Conservation (phyloP, 495 filamentous ascomycete species). For the Lindgomyces ingoldianus region DNA sequence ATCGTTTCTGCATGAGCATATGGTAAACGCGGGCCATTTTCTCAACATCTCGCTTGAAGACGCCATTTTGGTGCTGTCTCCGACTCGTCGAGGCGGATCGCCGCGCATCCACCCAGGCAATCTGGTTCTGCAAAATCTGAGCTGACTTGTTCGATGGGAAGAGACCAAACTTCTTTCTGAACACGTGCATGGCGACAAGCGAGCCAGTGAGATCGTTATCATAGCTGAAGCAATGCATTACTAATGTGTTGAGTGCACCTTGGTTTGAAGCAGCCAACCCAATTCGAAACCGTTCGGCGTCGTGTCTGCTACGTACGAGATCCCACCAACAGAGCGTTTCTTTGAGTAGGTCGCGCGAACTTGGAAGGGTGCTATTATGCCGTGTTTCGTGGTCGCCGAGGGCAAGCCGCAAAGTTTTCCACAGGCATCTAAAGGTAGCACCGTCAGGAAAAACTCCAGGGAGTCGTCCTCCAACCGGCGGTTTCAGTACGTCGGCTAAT, state of each 20-base stretch:
- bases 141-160: slow-evolving; percentile 13
- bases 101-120: slow-evolving; percentile 22
- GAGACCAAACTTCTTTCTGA: slow-evolving; percentile 16
- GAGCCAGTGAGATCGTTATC: slow-evolving; percentile 29
- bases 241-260: slow-evolving; percentile 19
- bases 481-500: slow-evolving; percentile 6
- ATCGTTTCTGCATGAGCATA: slow-evolving; percentile 23
- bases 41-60: neutral
- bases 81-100: neutral
- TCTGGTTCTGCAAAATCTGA: slow-evolving; percentile 25
- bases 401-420: slow-evolving; percentile 28
- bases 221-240: slow-evolving; percentile 35
- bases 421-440: slow-evolving; percentile 24
- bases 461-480: neutral
- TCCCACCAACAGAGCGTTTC: slow-evolving; percentile 26
- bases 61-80: neutral
- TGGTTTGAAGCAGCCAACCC: slow-evolving; percentile 19
- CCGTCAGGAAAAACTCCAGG: slow-evolving; percentile 27
- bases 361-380: slow-evolving; percentile 16
- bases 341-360: slow-evolving; percentile 26
- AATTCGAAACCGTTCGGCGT: slow-evolving; percentile 17
- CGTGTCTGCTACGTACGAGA: neutral
- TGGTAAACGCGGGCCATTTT: slow-evolving; percentile 20
- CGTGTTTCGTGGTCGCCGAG: slow-evolving; percentile 21
- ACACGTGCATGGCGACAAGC: slow-evolving; percentile 29